Evolutionary conservation across 2,329 filamentous ascomycete genomes (phyloP).

Genomic region (Xylaria multiplex): DNA sequence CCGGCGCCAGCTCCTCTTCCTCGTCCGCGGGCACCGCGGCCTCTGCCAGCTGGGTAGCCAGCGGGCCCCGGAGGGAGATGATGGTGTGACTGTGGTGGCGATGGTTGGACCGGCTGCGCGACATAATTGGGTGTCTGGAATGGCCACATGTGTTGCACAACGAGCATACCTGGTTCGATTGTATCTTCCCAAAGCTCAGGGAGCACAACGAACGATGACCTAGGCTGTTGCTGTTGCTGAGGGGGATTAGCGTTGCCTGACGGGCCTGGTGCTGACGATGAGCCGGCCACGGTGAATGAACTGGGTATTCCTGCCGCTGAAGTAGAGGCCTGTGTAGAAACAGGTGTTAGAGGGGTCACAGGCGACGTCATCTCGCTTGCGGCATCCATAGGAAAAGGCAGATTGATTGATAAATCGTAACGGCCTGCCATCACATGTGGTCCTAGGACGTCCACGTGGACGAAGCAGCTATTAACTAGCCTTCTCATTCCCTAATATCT

Average conservation of each 20-base stretch:
- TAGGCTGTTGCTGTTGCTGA: slow-evolving; percentile 10
- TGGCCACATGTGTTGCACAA: slow-evolving; percentile 69
- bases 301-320: slow-evolving; percentile 15
- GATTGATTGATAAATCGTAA: slow-evolving; percentile 62
- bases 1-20: slow-evolving; percentile 21
- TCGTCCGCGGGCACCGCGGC: slow-evolving; percentile 15
- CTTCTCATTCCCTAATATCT: slow-evolving; percentile 64
- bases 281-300: slow-evolving; percentile 19
- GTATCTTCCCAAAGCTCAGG: slow-evolving; percentile 68
- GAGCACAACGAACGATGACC: slow-evolving; percentile 57
- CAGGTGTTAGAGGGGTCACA: neutral
- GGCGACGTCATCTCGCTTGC: slow-evolving; percentile 44
- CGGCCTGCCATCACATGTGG: slow-evolving; percentile 63
- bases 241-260: slow-evolving; percentile 15
- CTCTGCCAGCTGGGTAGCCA: neutral
- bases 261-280: slow-evolving; percentile 21
- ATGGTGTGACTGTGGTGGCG: slow-evolving; percentile 18
- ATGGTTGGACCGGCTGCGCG: slow-evolving; percentile 26
- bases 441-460: slow-evolving; percentile 63
- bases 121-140: slow-evolving; percentile 46
- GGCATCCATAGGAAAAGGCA: slow-evolving; percentile 43
- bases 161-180: slow-evolving; percentile 62
- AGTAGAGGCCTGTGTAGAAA: slow-evolving; percentile 3
- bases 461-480: slow-evolving; percentile 65
- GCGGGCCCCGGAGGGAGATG: neutral